Conservation (phyloP, 2,329 filamentous ascomycete species). For the Bimuria novae-zelandiae region DNA sequence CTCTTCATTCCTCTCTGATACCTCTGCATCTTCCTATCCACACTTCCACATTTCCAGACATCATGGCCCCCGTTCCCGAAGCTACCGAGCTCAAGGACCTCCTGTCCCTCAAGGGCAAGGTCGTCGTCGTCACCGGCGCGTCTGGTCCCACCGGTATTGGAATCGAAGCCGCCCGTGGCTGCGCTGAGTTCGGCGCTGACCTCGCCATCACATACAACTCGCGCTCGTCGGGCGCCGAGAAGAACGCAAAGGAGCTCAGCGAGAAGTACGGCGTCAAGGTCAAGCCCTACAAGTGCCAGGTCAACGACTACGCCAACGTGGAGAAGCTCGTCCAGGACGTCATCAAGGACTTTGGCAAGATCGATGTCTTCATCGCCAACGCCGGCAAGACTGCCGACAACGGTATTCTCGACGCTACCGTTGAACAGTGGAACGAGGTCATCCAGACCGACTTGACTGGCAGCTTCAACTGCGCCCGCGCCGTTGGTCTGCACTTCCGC, state of each 20-base stretch:
- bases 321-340: conserved; percentile 63
- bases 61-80: conserved; percentile 64
- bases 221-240: conserved; percentile 64
- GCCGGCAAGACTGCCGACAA: conserved; percentile 71
- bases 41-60: conserved; percentile 39
- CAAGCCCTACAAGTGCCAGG: conserved; percentile 70
- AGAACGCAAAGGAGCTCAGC: conserved; percentile 66
- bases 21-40: conserved; percentile 16
- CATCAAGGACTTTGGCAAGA: conserved; percentile 70
- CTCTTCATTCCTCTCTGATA: conserved; percentile 17
- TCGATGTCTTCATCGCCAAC: conserved; percentile 71
- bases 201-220: conserved; percentile 70
- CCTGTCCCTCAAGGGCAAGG: conserved; percentile 58
- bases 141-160: conserved; percentile 70
- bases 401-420: conserved; percentile 70
- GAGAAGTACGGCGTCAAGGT: conserved; percentile 67
- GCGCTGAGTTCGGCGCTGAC: conserved; percentile 67
- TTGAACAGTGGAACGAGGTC: conserved; percentile 76
- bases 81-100: conserved; percentile 62
- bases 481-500: conserved; percentile 80
- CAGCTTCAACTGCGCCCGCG: conserved; percentile 84
- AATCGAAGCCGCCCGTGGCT: conserved; percentile 68
- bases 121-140: conserved; percentile 57
- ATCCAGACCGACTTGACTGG: conserved; percentile 87
- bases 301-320: conserved; percentile 61